These are phyloP conservation scores for Hyphodiscus sp. DNA, from an alignment of 2,329 filamentous ascomycete species.

Conservation along the genomic window DNA sequence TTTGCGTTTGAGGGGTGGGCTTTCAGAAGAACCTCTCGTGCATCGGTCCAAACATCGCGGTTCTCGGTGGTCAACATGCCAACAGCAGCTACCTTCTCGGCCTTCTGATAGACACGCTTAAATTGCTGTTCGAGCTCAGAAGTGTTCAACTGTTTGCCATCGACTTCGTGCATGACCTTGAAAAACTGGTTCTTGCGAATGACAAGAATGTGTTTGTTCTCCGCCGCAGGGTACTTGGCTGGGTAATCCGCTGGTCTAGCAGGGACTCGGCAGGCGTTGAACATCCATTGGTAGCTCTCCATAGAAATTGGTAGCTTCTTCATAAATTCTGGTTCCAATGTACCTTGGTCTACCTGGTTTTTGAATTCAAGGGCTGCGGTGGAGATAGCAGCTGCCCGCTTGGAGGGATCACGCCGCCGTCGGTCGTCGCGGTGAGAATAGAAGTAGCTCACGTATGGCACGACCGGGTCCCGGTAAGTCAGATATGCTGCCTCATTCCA, in stretches of 20 bases:
- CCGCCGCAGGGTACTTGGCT: slow-evolving; percentile 66
- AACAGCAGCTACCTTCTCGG: slow-evolving; percentile 65
- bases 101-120: slow-evolving; percentile 72
- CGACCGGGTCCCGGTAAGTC: slow-evolving; percentile 86
- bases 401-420: slow-evolving; percentile 76
- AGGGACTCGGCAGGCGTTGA: slow-evolving; percentile 85
- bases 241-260: slow-evolving; percentile 76
- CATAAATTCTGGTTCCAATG: slow-evolving; percentile 96
- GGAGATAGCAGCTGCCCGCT: slow-evolving; percentile 86
- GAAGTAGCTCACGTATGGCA: slow-evolving; percentile 98
- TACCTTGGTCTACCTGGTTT: slow-evolving; percentile 75
- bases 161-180: slow-evolving; percentile 77
- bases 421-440: slow-evolving; percentile 97
- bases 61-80: slow-evolving; percentile 87
- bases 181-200: slow-evolving; percentile 97
- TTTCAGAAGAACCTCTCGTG: slow-evolving; percentile 66
- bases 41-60: slow-evolving; percentile 86
- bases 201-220: slow-evolving; percentile 82
- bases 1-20: slow-evolving; percentile 74
- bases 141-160: slow-evolving; percentile 79
- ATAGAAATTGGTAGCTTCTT: slow-evolving; percentile 96
- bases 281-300: slow-evolving; percentile 99
- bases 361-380: slow-evolving; percentile 89
- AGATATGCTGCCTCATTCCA: slow-evolving; percentile 97
- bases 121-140: slow-evolving; percentile 89